Percentiles rank a stretch among this genome's conserved stretches.
Conservation (phyloP, 129 eudicot species). For the sunflower (Helianthus annuus) region DNA sequence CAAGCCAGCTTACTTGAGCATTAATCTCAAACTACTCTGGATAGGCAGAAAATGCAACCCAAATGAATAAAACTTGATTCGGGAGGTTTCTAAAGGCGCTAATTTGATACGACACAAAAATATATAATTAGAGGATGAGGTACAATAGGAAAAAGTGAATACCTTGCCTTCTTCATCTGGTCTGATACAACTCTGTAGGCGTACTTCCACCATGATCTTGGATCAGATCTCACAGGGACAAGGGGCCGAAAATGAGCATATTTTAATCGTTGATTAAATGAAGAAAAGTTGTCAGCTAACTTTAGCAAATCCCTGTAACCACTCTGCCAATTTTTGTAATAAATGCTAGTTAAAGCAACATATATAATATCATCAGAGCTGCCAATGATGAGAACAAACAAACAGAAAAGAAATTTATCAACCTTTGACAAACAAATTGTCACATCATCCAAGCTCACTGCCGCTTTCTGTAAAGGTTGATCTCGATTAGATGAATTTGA, state of each 20-base stretch:
- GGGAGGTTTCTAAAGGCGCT: constrained; percentile 10
- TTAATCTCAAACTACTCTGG: constrained; percentile 17
- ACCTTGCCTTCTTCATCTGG: constrained; percentile 91
- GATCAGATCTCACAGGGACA: constrained; percentile 71
- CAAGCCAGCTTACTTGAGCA: constrained; percentile 20
- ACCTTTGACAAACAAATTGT: constrained; percentile 94
- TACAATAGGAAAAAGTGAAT: constrained; percentile 9
- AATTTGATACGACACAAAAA: neutral
- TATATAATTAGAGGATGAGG: constrained; percentile 13
- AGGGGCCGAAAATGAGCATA: constrained; percentile 90
- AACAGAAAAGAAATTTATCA: constrained; percentile 10
- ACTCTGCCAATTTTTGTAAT: constrained; percentile 46
- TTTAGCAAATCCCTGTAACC: constrained; percentile 86
- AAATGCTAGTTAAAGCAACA: constrained; percentile 5
- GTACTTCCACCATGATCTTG: constrained; percentile 95
- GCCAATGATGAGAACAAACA: constrained; percentile 19
- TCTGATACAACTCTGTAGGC: constrained; percentile 68
- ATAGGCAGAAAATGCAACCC: constrained; percentile 7
- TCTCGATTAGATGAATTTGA: constrained; percentile 48
- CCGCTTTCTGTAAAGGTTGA: constrained; percentile 79
- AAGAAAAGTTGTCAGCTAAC: constrained; percentile 93
- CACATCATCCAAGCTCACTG: constrained; percentile 86
- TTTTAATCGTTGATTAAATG: constrained; percentile 80
- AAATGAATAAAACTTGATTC: constrained; percentile 14
- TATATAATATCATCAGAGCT: neutral